A percentile compares a stretch with the other conserved stretches of the same genome.
phyloP scores from a whole-genome alignment of 306 rosid species.

The Lithocarpus polystachyus region DNA sequence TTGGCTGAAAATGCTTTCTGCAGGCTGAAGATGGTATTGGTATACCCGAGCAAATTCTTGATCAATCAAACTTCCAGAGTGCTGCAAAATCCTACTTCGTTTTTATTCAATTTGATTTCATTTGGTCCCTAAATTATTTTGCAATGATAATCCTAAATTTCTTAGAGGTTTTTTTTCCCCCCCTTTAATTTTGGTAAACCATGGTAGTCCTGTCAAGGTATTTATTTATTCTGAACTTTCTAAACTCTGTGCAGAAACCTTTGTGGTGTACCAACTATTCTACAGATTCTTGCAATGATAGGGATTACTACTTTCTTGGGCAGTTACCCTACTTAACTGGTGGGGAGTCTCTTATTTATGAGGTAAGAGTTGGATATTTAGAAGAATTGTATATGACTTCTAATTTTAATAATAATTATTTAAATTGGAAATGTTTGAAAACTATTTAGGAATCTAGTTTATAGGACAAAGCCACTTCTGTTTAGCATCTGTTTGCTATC shows the following conservation, averaged over 20 bases:
- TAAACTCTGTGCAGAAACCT: slow-evolving; percentile 63
- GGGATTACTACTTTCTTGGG: slow-evolving; percentile 89
- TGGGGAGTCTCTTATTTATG: slow-evolving; percentile 63
- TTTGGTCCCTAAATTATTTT: slow-evolving; percentile 76
- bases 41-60: slow-evolving; percentile 84
- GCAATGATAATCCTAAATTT: slow-evolving; percentile 74
- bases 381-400: slow-evolving; percentile 9
- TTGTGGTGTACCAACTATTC: slow-evolving; percentile 69
- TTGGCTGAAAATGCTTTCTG: slow-evolving; percentile 34
- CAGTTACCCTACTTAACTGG: slow-evolving; percentile 77
- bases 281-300: slow-evolving; percentile 55
- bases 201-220: no score
- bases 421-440: no score
- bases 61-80: slow-evolving; percentile 61
- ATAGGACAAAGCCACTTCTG: not conserved
- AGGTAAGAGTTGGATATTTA: slow-evolving; percentile 51
- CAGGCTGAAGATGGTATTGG: slow-evolving; percentile 98
- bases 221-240: slow-evolving; percentile 10
- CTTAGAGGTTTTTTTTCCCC: slow-evolving; percentile 59
- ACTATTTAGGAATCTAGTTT: no score
- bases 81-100: slow-evolving; percentile 65
- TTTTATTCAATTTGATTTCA: slow-evolving; percentile 33
- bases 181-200: slow-evolving; percentile 2
- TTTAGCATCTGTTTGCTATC: not conserved
- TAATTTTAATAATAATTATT: not conserved